Base-by-base conservation (phyloP, 1,284 basidiomycete species). In the Volvariella surrecta region DNA sequence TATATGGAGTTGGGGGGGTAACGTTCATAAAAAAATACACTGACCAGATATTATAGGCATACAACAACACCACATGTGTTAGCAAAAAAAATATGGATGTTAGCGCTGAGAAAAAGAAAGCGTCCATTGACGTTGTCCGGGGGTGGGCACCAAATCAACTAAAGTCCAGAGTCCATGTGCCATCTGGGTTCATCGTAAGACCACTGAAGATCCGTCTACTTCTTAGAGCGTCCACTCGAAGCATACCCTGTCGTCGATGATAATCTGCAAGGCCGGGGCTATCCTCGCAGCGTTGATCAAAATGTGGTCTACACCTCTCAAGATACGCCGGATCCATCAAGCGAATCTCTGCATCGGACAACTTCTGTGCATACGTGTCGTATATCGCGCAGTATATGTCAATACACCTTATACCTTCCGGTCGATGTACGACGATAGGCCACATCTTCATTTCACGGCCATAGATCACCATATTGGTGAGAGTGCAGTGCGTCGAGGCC, bases 371-470 rank as follows among this genome's bases (percentile, higher is more conserved):
- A 43, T 70, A 76, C 7, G 65, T 58, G 32, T 71, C 62, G 51
- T 73, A 68, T 16, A 82, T 74, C 13, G 66, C 70, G 34, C 67
- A 54, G 52, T 75, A 78, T 21, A 82, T 66, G 45, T 82, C 79
- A 13, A 67, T 57, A 51, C 73, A 70, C 20, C 67, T 60, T 17
- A 76, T 60, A 2, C 70, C 74, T 24, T 53, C 54, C 17, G 58
- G 44, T 20, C 64, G 61, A 34, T 58, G 58, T 43, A 76, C 64
- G 35, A 59, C 50, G 43, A 81, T 60, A 6, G 64, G 62, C 69
- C 73, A 78, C 24, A 44, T 39, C 4, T 50, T 45, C 20, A 63
- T 50, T 21, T 46, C 47, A 28, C 50, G 47, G 45, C 55, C 53
- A 34, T 55, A 43, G 49, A 64, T 57, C 31, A 46, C 50, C 55